These are phyloP conservation scores for Euphrasia arctica DNA, from an alignment of 305 asterid species.

Conservation along the genomic window DNA sequence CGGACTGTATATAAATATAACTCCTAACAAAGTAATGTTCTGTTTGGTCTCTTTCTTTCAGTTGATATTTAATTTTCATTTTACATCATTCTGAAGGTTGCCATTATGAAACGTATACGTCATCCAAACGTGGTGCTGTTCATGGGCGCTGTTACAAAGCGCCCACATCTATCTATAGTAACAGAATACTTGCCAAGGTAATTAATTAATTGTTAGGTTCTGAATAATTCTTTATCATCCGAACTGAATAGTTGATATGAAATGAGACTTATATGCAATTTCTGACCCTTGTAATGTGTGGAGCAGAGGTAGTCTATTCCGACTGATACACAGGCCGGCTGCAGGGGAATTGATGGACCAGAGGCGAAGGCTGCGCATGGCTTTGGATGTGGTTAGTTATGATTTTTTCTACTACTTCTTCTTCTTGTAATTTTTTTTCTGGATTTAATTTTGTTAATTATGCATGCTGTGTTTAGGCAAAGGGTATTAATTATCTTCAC, in stretches of 20 bases:
- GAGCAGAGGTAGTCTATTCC: constrained; percentile 86
- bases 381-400: constrained; percentile 81
- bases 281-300: constrained; percentile 29
- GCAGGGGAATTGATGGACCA: constrained; percentile 68
- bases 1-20: no score
- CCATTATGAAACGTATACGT: constrained; percentile 96
- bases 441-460: constrained; percentile 19
- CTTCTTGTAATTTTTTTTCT: neutral
- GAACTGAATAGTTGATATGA: neutral
- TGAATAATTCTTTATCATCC: constrained; percentile 2
- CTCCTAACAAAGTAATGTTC: constrained; percentile 2
- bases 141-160: constrained; percentile 97
- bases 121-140: constrained; percentile 96
- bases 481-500: constrained; percentile 93
- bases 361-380: constrained; percentile 83
- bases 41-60: neutral
- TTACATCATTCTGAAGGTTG: constrained; percentile 51
- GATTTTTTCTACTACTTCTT: constrained; percentile 12
- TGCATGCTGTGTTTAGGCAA: constrained; percentile 53
- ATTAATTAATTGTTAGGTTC: neutral
- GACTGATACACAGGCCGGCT: constrained; percentile 84
- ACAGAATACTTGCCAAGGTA: constrained; percentile 95
- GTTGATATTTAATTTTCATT: constrained; percentile 11
- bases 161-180: constrained; percentile 87
- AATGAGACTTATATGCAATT: neutral